Percentiles rank a stretch among this genome's conserved stretches.
Evolutionary conservation across 805 yeast species (phyloP).

Genomic region (Kuraishia molischiana): DNA sequence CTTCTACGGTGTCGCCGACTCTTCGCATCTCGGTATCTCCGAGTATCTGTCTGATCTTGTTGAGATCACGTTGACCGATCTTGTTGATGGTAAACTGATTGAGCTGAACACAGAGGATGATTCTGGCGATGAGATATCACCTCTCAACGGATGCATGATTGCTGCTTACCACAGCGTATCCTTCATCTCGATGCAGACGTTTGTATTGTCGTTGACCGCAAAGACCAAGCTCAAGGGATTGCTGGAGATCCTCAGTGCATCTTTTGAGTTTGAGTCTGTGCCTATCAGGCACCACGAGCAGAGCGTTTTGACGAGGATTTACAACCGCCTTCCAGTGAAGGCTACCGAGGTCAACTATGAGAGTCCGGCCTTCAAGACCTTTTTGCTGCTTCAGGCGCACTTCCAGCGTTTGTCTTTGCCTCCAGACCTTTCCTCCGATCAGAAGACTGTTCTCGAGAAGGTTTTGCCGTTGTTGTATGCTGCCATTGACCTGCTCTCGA

Average conservation of each 20-base stretch:
- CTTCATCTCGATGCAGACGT: slow-evolving; percentile 55
- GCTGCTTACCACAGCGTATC: slow-evolving; percentile 65
- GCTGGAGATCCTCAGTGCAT: slow-evolving; percentile 54
- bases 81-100: slow-evolving; percentile 50
- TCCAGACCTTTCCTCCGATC: slow-evolving; percentile 51
- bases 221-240: slow-evolving; percentile 52
- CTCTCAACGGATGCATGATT: slow-evolving; percentile 65
- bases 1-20: slow-evolving; percentile 70
- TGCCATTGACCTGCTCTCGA: slow-evolving; percentile 63
- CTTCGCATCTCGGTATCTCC: slow-evolving; percentile 59
- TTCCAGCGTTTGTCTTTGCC: slow-evolving; percentile 58
- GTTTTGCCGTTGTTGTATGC: slow-evolving; percentile 50
- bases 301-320: slow-evolving; percentile 32
- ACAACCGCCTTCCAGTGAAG: slow-evolving; percentile 57
- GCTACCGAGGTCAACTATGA: slow-evolving; percentile 23
- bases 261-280: slow-evolving; percentile 61
- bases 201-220: slow-evolving; percentile 38
- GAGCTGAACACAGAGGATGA: slow-evolving; percentile 39
- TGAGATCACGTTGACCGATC: slow-evolving; percentile 58
- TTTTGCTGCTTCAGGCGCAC: slow-evolving; percentile 72
- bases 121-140: slow-evolving; percentile 34
- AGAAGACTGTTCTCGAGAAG: slow-evolving; percentile 37
- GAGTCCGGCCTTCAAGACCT: slow-evolving; percentile 60
- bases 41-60: slow-evolving; percentile 78
- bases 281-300: slow-evolving; percentile 59